Percentiles rank a stretch among this genome's conserved stretches.
Conservation (phyloP, 768 basidiomycete genomes). For the Obba rivulosa region DNA sequence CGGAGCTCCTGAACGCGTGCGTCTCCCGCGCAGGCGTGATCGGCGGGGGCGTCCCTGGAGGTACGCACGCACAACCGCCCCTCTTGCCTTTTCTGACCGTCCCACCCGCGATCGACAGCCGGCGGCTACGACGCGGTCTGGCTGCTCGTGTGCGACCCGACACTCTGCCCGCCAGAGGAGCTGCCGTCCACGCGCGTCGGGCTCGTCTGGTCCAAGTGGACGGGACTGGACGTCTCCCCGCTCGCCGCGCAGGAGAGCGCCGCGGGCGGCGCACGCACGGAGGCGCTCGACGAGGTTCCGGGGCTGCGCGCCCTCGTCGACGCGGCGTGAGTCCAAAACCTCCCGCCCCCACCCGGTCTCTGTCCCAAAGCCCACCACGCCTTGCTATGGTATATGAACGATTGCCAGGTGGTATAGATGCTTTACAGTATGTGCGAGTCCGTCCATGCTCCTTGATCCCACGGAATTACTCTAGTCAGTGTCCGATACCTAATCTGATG, state of each 20-base stretch:
- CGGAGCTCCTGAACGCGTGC: constrained; percentile 73
- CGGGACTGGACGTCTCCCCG: constrained; percentile 62
- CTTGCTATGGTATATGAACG: too few species aligned
- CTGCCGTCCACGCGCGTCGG: constrained; percentile 57
- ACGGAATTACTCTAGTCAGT: too few species aligned
- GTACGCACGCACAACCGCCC: constrained; percentile 46
- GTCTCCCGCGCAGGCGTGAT: constrained; percentile 69
- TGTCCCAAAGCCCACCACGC: too few species aligned
- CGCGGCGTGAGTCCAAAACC: background rate
- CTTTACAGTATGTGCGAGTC: too few species aligned
- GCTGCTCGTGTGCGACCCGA: constrained; percentile 74
- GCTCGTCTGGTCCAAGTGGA: constrained; percentile 60
- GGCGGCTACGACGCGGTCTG: constrained; percentile 98
- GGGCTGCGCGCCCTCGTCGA: constrained; percentile 40
- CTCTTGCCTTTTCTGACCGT: constrained; percentile 1
- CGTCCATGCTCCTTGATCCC: too few species aligned
- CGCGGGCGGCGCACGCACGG: constrained; percentile 60
- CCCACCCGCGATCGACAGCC: constrained; percentile 41
- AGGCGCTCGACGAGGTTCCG: constrained; percentile 48
- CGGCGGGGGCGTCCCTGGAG: constrained; percentile 95
- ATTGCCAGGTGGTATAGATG: too few species aligned
- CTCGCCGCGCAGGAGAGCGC: constrained; percentile 66
- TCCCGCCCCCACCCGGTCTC: too few species aligned
- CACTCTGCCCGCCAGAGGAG: constrained; percentile 34
- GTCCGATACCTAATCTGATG: too few species aligned